Conservation (phyloP, 2,329 filamentous ascomycete genomes). For the Pseudocercospora fuligena region DNA sequence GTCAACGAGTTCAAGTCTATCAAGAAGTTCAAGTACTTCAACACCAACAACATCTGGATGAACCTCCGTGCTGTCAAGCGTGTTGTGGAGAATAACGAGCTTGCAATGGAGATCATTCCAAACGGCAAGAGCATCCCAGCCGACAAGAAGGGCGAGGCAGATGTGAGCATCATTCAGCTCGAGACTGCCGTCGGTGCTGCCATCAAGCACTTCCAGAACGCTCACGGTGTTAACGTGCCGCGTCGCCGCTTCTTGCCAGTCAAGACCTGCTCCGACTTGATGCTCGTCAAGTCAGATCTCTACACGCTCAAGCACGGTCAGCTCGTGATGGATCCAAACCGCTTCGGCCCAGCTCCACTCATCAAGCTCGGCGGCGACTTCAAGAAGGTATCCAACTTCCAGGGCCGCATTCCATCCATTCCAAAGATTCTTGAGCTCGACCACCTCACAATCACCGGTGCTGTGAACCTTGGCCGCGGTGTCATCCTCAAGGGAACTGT, state of each 20-base stretch:
- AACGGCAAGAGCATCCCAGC: constrained; percentile 98
- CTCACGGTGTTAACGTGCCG: constrained; percentile 98
- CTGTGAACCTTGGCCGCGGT: constrained; percentile 93
- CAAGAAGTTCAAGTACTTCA: constrained; percentile 99
- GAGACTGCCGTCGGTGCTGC: constrained; percentile 98
- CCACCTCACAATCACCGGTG: constrained; percentile 96
- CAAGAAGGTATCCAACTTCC: constrained; percentile 99
- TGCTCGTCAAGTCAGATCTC: constrained; percentile 99
- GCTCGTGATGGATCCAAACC: constrained; percentile 93
- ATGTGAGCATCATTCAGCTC: constrained; percentile 95
- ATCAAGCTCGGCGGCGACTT: constrained; percentile 99
- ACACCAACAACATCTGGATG: constrained; percentile 99
- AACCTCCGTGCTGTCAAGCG: constrained; percentile 97
- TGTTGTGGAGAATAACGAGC: constrained; percentile 96
- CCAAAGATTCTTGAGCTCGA: constrained; percentile 90
- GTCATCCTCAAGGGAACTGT: constrained; percentile 98
- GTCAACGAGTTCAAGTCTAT: constrained; percentile 99
- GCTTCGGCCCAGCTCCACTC: constrained; percentile 93
- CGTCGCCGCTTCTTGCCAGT: constrained; percentile 97
- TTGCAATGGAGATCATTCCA: constrained; percentile 99
- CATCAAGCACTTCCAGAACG: constrained; percentile 98
- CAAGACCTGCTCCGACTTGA: constrained; percentile 99
- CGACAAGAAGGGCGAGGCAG: constrained; percentile 99
- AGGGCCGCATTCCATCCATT: constrained; percentile 83
- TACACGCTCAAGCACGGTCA: constrained; percentile 99